Evolutionary conservation across 495 filamentous ascomycete species (phyloP), one percentile per base, ranked within the genome.

Genomic region (Oleoguttula mirabilis): DNA sequence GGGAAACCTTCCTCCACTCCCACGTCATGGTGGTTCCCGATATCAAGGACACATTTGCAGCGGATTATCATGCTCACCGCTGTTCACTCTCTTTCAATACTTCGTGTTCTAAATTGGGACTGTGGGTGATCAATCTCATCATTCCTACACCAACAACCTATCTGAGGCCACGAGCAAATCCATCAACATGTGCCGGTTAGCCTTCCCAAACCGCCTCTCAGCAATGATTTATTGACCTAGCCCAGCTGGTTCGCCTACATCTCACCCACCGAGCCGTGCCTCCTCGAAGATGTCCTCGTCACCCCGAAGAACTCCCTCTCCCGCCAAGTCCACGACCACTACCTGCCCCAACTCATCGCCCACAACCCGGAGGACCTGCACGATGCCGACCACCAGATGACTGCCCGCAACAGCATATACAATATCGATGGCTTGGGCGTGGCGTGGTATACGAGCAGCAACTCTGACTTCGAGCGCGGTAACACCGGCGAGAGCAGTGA

Each of bases 301-400:
- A 54, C 39, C 11, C 61, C 61, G 10, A 55, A 58, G 24, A 64
- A 69, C 46, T 57, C 63, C 12, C 57, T 69, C 12, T 45, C 51
- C 40, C 63, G 64, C 39, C 68, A 71, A 56, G 62, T 67, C 46
- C 60, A 67, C 39, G 64, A 67, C 12, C 67, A 71, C 45, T 69
- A 70, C 39, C 60, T 71, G 17, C 68, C 67, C 0, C 47, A 58
- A 20, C 59, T 69, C n/a, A 51, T 71, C 31, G 57, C 62, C 19
- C 66, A 66, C 34, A 41, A 60, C 30, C 56, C 66, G 20, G 49
- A 54, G n/a, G 50, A 51, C 28, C 36, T 43, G 10, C 20, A 42
- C 10, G 30, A 35, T 20, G 34, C 45, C 37, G 45, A 41, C 53
- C 51, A 60, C 25, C 47, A 66, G 39, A 61, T 58, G 32, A 55